Conservation (phyloP, 441 rosid genomes). For the California macrophylla region DNA sequence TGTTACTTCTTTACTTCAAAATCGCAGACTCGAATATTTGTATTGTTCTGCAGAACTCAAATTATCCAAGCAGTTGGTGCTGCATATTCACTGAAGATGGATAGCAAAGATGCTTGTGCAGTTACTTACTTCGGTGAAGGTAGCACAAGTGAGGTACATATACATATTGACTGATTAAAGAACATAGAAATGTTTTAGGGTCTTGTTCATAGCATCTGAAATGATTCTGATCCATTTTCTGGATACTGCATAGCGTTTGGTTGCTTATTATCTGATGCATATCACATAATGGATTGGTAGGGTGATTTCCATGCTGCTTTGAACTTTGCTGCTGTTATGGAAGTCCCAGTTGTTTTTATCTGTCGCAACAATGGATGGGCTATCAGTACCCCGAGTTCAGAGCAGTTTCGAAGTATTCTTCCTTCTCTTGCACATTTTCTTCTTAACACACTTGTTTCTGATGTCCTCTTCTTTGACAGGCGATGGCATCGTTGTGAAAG, state of each 20-base stretch:
- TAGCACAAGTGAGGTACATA: conserved; percentile 61
- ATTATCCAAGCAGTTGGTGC: conserved; percentile 75
- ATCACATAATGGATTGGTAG: neutral
- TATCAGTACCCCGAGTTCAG: conserved; percentile 53
- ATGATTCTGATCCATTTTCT: too few species aligned
- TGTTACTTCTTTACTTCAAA: neutral
- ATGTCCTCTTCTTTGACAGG: conserved; percentile 27
- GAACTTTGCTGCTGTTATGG: conserved; percentile 72
- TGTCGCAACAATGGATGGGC: conserved; percentile 90
- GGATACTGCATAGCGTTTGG: too few species aligned
- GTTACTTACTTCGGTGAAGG: conserved; percentile 62
- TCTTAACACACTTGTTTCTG: neutral
- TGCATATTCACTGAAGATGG: conserved; percentile 72
- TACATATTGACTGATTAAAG: neutral
- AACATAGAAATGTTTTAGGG: neutral
- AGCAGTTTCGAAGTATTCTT: conserved; percentile 34
- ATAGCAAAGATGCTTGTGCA: conserved; percentile 48
- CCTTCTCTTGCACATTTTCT: neutral
- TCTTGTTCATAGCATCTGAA: neutral
- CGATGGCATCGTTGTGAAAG: conserved; percentile 66
- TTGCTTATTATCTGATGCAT: neutral
- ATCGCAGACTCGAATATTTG: neutral
- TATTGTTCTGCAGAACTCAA: conserved; percentile 44
- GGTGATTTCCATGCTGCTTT: conserved; percentile 83
- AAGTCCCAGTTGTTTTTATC: conserved; percentile 53